phyloP scores from a whole-genome alignment of 176 grass and related monocot genomes.

The Saccharum spontaneum region DNA sequence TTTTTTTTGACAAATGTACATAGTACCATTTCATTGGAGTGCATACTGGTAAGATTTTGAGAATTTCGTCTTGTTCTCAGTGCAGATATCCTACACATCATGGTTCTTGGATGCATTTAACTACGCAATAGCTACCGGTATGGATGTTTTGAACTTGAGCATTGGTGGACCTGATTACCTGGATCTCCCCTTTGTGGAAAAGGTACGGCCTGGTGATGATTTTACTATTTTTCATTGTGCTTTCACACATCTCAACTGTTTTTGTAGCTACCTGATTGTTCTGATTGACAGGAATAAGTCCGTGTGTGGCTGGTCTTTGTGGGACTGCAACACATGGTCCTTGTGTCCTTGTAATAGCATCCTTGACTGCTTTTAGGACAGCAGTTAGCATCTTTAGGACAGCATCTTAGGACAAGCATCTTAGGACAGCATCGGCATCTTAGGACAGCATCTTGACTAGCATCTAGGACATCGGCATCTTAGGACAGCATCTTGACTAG shows the following conservation, averaged over 20 bases:
- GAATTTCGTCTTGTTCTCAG: slow-evolving; percentile 74
- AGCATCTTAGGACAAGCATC: too few species aligned
- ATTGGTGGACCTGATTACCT: slow-evolving; percentile 96
- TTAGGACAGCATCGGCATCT: too few species aligned
- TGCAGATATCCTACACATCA: slow-evolving; percentile 99
- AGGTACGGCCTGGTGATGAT: slow-evolving; percentile 50
- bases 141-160: slow-evolving; percentile 99
- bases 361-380: too few species aligned
- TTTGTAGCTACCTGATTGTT: not conserved
- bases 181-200: slow-evolving; percentile 98
- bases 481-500: too few species aligned
- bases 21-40: not conserved
- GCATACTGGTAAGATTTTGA: slow-evolving; percentile 76
- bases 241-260: not conserved
- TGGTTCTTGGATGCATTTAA: slow-evolving; percentile 99
- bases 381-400: too few species aligned
- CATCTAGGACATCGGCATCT: too few species aligned
- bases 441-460: too few species aligned
- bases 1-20: not conserved
- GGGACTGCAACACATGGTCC: too few species aligned
- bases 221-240: slow-evolving; percentile 13
- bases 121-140: slow-evolving; percentile 90
- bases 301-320: too few species aligned
- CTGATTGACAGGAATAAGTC: too few species aligned
- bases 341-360: too few species aligned